Evolutionary conservation across 2,329 filamentous ascomycete genomes (phyloP), one percentile per base, ranked within the genome.

Genomic region (Pseudonectria foliicola): DNA sequence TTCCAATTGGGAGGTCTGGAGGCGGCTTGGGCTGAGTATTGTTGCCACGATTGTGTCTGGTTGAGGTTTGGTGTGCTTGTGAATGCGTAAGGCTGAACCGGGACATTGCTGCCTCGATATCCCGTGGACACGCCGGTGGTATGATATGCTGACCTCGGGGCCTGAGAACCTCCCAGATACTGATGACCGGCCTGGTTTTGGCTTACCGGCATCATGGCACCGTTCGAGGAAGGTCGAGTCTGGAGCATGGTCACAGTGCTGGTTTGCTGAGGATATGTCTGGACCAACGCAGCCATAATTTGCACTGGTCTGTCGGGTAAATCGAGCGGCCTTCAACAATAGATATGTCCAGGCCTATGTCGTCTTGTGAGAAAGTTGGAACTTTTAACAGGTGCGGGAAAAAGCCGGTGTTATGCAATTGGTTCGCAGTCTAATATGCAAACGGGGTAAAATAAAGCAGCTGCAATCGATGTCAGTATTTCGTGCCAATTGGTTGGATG

Each of bases 241-340:
- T 87, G 83, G 54, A 89, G 78, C 74, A 88, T 82, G 46, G 80
- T 80, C 53, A 80, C 73, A 49, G 82, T 80, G 61, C 73, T 71
- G 55, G 80, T 78, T 63, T 86, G 82, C 66, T 85, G 81, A 54
- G 84, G 77, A 58, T 84, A 85, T 43, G 82, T 78, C 67, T 90
- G 85, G 56, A 89, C 82, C 70, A 90, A 72, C 62, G 85, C 83
- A 70, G 85, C 85, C 85, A 92, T 90, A 61, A 59, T 82, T 70
- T 39, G 40, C 37, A 34, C 38, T 16, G 29, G 30, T 15, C 31
- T 43, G 34, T 29, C 27, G 31, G 13, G 32, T 39, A 27, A 27
- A 16, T 37, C 13, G 14, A 37, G 33, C 28, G 27, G 27, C 47
- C 39, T 42, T 42, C 38, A 43, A 44, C 38, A 46, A 44, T 31